phyloP scores from a whole-genome alignment of 176 grass and related monocot genomes.

The Avena atlantica region DNA sequence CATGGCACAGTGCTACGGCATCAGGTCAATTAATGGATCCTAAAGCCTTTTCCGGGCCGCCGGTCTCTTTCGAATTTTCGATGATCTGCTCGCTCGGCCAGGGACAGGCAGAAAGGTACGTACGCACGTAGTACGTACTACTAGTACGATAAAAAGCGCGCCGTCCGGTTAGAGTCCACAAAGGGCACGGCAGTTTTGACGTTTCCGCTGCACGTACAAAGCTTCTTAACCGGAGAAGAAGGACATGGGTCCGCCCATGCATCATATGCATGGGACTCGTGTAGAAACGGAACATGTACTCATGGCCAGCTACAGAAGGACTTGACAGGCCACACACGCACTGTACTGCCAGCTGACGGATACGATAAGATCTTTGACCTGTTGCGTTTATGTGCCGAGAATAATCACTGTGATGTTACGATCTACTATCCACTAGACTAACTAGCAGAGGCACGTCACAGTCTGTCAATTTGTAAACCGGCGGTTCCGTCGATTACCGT shows the following conservation, averaged over 20 bases:
- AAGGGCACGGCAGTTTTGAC: too few relatives aligned
- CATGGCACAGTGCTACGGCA: background rate
- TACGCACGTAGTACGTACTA: background rate
- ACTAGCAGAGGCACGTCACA: background rate
- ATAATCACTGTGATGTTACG: background rate
- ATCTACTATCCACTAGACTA: background rate
- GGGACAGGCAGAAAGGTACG: background rate
- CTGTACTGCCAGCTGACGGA: background rate
- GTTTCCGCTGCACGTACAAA: too few relatives aligned
- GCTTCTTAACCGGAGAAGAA: too few relatives aligned
- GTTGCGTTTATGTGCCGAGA: background rate
- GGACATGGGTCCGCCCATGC: too few relatives aligned
- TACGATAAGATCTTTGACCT: conserved; percentile 9
- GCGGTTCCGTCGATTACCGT: background rate
- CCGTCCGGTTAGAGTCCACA: too few relatives aligned
- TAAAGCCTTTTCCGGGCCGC: background rate
- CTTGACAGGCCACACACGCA: background rate
- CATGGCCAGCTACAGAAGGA: background rate
- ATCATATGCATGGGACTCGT: conserved; percentile 30
- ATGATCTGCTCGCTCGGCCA: background rate
- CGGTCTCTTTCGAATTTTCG: background rate
- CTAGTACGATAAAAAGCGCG: background rate
- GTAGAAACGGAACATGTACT: conserved; percentile 23
- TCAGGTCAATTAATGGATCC: background rate
- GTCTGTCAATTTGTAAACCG: background rate